Percentiles rank a stretch among this genome's conserved stretches.
phyloP scores from a whole-genome alignment of 1,139 yeast genomes.

The Blastobotrys buckinghamii region DNA sequence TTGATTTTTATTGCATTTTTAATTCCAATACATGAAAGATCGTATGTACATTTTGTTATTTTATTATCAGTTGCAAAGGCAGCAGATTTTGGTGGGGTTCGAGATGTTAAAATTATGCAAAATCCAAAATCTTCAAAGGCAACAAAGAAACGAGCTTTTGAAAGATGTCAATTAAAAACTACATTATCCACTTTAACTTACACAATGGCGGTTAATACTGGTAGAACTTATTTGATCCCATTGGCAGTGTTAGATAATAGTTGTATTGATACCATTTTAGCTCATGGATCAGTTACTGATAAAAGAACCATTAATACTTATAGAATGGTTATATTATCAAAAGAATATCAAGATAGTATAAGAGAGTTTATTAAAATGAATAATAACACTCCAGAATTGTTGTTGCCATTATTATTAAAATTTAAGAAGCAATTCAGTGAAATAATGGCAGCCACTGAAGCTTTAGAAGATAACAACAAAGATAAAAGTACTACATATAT shows the following conservation, averaged over 20 bases:
- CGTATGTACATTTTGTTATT: not conserved
- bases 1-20: conserved; percentile 9
- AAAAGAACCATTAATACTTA: not conserved
- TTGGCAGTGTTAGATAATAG: not conserved
- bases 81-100: conserved; percentile 31
- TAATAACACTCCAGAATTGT: not conserved
- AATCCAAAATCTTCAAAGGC: not conserved
- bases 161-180: not conserved
- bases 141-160: not conserved
- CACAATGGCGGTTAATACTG: conserved; percentile 6
- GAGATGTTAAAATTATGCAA: conserved; percentile 33
- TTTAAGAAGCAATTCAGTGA: not conserved
- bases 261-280: not conserved
- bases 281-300: not conserved
- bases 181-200: not conserved
- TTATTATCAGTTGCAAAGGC: not conserved
- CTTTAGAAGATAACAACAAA: too few relatives aligned
- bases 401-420: not conserved
- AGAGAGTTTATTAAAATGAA: not conserved
- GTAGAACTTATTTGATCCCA: not conserved
- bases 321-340: not conserved
- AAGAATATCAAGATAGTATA: not conserved
- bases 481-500: not conserved
- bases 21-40: conserved; percentile 1
- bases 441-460: not conserved